Evolutionary conservation across 2,329 filamentous ascomycete species (phyloP).

Genomic region (Neofusicoccum parvum): DNA sequence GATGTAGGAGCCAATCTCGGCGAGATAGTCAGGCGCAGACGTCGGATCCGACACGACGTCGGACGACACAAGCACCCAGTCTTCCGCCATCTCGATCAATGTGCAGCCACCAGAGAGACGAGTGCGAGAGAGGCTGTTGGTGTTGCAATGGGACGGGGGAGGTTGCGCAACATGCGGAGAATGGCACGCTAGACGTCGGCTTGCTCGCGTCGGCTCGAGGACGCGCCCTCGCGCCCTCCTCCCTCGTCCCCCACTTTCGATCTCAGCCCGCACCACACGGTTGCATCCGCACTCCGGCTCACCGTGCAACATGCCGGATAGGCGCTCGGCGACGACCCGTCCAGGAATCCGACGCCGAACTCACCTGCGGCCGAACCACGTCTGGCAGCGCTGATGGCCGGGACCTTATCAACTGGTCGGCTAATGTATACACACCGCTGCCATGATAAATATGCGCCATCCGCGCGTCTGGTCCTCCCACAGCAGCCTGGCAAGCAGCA

Average conservation of each 20-base stretch:
- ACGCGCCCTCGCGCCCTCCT: background rate
- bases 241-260: conserved; percentile 8
- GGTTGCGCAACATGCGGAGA: too few relatives aligned
- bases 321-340: background rate
- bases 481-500: background rate
- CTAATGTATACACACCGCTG: background rate
- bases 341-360: background rate
- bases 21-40: conserved; percentile 18
- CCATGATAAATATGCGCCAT: background rate
- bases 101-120: too few relatives aligned
- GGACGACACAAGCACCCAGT: conserved; percentile 10
- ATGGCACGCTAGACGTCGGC: background rate
- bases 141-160: background rate
- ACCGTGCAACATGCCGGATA: background rate
- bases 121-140: background rate
- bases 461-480: background rate
- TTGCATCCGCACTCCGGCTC: conserved; percentile 5
- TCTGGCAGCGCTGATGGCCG: background rate
- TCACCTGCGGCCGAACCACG: background rate
- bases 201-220: background rate
- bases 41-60: background rate
- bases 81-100: background rate
- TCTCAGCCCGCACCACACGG: background rate
- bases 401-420: background rate
- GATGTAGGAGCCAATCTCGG: conserved; percentile 42